Conservation (phyloP, 306 rosid species). For the apple (Malus domestica) region ASM211411v1 NC_041789.1:26307001-26307500, state of each 20-base stretch:
- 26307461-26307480: neutral
- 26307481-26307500: neutral
- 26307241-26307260: neutral
- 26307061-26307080: neutral
- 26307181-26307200: conserved; percentile 14
- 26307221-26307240: conserved; percentile 53
- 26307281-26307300: neutral
- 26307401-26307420: conserved; percentile 11
- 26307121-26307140: neutral
- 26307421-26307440: conserved; percentile 19
- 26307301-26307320: neutral
- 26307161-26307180: conserved; percentile 19
- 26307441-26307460: conserved; percentile 13
- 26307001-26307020: neutral
- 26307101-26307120: neutral
- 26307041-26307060: neutral
- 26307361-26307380: conserved; percentile 24
- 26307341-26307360: conserved; percentile 24
- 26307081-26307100: no score
- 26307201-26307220: conserved; percentile 37
- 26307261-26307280: conserved; percentile 1
- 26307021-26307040: neutral
- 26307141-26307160: neutral
- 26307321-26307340: neutral
- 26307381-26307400: neutral